Base-by-base conservation (phyloP, 1,284 basidiomycete species). In the Cutaneotrichosporon curvatum region DNA sequence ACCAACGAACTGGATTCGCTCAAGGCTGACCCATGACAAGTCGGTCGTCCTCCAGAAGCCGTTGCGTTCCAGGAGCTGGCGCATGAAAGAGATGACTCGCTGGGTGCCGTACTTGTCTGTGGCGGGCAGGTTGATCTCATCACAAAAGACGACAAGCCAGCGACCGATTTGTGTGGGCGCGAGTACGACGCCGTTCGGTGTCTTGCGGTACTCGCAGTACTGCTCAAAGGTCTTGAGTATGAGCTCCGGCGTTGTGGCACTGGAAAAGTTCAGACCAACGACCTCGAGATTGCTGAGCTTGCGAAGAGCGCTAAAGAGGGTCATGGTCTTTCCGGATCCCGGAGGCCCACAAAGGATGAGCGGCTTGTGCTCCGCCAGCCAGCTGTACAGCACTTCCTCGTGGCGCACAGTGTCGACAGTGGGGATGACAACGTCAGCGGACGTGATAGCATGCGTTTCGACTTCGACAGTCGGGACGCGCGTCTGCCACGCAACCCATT, bases 311-410 rank as follows among this genome's bases (percentile, higher is more conserved):
- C 90, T 95, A 75, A 98, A 97, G n/a, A 99, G 76, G 0, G 96
- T 98, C 95, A 99, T 99, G 4, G 95, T 99, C 76, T 99, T 99
- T 33, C 95, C 95, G 20, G 94, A 97, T 63, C 95, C 95, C 7
- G 95, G 95, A 61, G 95, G 95, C 39, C 95, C 95, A 68, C 95
- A 99, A 19, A 99, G 80, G 82, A 99, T 88, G 47, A 99, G 79
- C 5, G 95, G 96, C 68, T 97, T 97, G 75, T 98, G 94, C 69
- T 98, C 96, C 0, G 91, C 92, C 2, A 99, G 77, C 92, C 94
- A 98, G 0, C 91, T 95, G 71, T 98, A 98, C 1, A 99, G 75
- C 22, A 99, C 90, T 65, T 97, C 92, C 68, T 99, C 96, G 67
- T 98, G 95, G 30, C 96, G 88, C 31, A 98, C 85, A 3, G 95